Evolutionary conservation across 176 grass and related monocot species (phyloP).

Genomic region (Triticum dicoccoides): DNA sequence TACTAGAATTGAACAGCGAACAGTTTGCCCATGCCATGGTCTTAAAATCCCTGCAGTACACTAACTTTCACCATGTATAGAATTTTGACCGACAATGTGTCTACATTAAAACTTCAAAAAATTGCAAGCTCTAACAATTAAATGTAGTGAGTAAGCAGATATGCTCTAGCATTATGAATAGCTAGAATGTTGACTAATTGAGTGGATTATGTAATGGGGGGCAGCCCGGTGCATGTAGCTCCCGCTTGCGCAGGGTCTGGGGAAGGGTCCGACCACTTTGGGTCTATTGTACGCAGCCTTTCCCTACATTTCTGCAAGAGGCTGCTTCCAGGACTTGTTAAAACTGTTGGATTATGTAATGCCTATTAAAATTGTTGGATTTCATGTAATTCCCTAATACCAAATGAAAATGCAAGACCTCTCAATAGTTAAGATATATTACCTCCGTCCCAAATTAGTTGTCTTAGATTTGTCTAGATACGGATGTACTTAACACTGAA

Average conservation of each 20-base stretch:
- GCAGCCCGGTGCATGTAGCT: too few species aligned
- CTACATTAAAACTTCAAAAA: not conserved
- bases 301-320: too few species aligned
- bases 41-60: not conserved
- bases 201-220: not conserved
- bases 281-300: too few species aligned
- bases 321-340: too few species aligned
- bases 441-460: too few species aligned
- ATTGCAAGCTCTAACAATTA: not conserved
- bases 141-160: not conserved
- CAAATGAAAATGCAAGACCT: not conserved
- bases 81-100: slow-evolving; percentile 13
- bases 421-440: not conserved
- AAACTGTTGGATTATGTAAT: not conserved
- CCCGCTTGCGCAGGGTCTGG: too few species aligned
- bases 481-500: too few species aligned
- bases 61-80: not conserved
- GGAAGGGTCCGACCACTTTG: too few species aligned
- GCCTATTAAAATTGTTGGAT: not conserved
- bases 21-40: not conserved
- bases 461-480: too few species aligned
- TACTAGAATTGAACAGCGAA: not conserved
- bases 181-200: not conserved
- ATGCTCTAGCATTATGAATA: slow-evolving; percentile 7
- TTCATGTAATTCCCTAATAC: not conserved